Evolutionary conservation across 2,329 filamentous ascomycete species (phyloP), one percentile per base, ranked within the genome.

Genomic region (Neobulgaria alba): DNA sequence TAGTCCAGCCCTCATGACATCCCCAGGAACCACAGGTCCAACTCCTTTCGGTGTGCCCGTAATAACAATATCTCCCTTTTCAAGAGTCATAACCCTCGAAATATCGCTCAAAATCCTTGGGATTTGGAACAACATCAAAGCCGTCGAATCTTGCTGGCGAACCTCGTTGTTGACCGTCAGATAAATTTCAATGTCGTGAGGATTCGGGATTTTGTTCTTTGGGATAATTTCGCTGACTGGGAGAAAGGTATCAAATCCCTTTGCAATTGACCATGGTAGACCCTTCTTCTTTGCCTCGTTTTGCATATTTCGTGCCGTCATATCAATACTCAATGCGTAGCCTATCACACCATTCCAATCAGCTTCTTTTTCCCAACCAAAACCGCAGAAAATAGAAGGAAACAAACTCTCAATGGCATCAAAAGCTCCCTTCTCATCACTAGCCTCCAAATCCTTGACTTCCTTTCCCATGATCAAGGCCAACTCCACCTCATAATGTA

Each of bases 21-120:
- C 89, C 2, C 92, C 92, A 1, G 85, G 79, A 45, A 79, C 77
- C 2, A 95, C 88, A 15, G 80, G 73, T 1, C 92, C 92, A 2
- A 98, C 92, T 10, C 92, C 92, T 67, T 95, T 95, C 36, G 92
- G 92, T 37, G 92, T 98, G 14, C 92, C 92, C n/a, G 92, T 98
- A 54, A 98, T 67, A 36, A 98, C 79, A 57, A 98, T 80, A 63
- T 98, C 92, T 36, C 90, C 92, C 57, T 84, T 77, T 64, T 94
- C 82, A 44, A 98, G 71, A 7, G 87, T 88, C 88, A 96, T 95
- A 43, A 96, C 89, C 61, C 82, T 82, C 51, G 86, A 92, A 59
- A 98, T 94, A 67, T 95, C 88, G 57, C 82, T 85, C 58, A 98
- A 63, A 49, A 94, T 79, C 53, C 85, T 73, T 16, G 90, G 89